Base-by-base conservation (phyloP, 352 stramenopile genomes). In the Globisporangium irregulare region DNA sequence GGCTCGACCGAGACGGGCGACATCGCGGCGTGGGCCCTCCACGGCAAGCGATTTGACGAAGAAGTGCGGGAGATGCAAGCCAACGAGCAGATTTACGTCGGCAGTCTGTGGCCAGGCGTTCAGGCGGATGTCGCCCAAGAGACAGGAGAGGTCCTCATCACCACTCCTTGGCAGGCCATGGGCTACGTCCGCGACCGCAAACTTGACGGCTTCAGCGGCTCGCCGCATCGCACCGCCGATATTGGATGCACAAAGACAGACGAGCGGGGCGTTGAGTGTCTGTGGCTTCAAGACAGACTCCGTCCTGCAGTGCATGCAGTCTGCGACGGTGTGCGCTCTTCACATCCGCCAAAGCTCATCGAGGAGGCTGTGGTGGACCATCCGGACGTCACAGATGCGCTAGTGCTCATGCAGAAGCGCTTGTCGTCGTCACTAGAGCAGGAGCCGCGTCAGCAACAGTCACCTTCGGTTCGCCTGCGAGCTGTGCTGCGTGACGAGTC, bases 1-100 rank as follows among this genome's bases (percentile, higher is more conserved):
- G 89, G 89, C 0, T 91, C 89, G 34, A 96, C 86, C 25, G 89
- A 96, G 67, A 93, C 82, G 54, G 89, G 86, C 15, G 75, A 90
- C 63, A 96, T 95, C 56, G 83, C 87, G 0, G 84, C 84, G 54
- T 93, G 84, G 84, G 64, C 74, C 48, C 67, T 91, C 25, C 66
- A 84, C 34, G 81, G 80, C 20, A 84, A 80, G 36, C 67, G 12
- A 15, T 87, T 84, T 38, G 61, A 66, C 9, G 73, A 73, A 2
- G 80, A 93, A 60, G 22, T 74, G 34, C 68, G 72, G 4, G 66
- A 79, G 59, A 81, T 90, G 74, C 60, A 70, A 34, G 76, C 59
- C 18, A 81, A 69, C 18, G 46, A 78, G 15, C 36, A 57, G 4
- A 76, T 79, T 0, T 93, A 95, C 67, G 86, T 89, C 15, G 89